These are phyloP conservation scores for Blastocystis sp. DNA, from an alignment of 352 stramenopile genomes.

Conservation along the genomic window DNA sequence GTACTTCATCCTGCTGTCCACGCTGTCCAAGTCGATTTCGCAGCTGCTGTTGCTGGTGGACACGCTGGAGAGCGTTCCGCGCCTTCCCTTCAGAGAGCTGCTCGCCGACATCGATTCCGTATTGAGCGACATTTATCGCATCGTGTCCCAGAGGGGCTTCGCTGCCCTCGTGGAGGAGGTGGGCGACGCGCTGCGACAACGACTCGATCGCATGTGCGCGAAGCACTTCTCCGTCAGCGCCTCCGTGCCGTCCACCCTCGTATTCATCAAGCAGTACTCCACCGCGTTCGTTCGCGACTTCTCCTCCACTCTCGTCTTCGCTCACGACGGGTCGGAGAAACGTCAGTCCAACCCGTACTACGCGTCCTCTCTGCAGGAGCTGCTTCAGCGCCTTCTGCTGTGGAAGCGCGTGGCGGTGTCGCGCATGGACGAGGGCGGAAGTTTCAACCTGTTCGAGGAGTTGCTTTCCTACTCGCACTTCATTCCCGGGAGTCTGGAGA, in stretches of 20 bases:
- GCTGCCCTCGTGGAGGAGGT: background rate
- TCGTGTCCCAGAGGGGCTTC: background rate
- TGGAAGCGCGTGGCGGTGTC: conserved; percentile 24
- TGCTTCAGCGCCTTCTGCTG: conserved; percentile 41
- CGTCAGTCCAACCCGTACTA: background rate
- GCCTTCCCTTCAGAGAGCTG: conserved; percentile 34
- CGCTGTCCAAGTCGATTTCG: background rate
- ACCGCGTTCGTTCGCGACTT: conserved; percentile 36
- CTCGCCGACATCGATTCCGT: conserved; percentile 19
- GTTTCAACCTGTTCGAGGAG: background rate
- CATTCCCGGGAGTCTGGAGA: conserved; percentile 20
- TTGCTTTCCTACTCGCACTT: background rate
- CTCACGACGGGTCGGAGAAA: background rate
- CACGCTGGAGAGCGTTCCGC: background rate
- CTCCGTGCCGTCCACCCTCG: conserved; percentile 18
- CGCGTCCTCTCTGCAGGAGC: conserved; percentile 16
- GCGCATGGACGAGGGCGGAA: background rate
- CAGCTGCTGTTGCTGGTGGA: conserved; percentile 47
- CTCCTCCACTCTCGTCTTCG: background rate
- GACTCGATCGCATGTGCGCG: background rate
- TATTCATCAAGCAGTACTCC: conserved; percentile 37
- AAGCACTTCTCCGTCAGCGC: background rate
- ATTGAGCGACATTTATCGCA: background rate
- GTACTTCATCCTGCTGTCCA: conserved; percentile 3
- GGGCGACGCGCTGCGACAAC: background rate